A percentile compares a stretch with the other conserved stretches of the same genome.
Evolutionary conservation across 768 basidiomycete species (phyloP).

Genomic region (Sporobolomyces pararoseus): DNA sequence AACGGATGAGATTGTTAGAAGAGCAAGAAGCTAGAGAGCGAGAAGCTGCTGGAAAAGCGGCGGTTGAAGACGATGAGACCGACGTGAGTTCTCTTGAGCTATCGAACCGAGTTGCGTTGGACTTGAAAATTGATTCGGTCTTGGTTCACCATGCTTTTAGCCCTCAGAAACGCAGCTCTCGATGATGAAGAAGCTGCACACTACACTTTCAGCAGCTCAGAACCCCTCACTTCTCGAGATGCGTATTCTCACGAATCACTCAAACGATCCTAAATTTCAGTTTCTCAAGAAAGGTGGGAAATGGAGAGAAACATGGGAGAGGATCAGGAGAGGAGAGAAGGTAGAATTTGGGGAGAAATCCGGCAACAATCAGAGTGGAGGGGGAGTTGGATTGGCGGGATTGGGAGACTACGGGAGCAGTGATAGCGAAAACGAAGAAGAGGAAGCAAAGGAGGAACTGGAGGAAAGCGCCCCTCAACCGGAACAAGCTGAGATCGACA

Average conservation of each 20-base stretch:
- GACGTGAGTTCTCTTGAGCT: conserved; percentile 2
- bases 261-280: conserved; percentile 69
- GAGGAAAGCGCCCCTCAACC: background rate
- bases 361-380: background rate
- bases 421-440: conserved; percentile 8
- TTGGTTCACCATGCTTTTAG: too few relatives aligned
- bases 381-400: background rate
- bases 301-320: conserved; percentile 30
- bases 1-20: conserved; percentile 6
- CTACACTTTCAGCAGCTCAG: conserved; percentile 64
- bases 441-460: background rate
- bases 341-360: background rate
- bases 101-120: background rate
- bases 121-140: background rate
- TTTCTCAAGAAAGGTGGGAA: conserved; percentile 55
- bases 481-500: background rate
- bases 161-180: conserved; percentile 61
- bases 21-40: conserved; percentile 51
- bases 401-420: conserved; percentile 32
- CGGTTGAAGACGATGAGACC: conserved; percentile 49
- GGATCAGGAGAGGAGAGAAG: conserved; percentile 14
- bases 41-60: conserved; percentile 59
- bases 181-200: conserved; percentile 71
- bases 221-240: conserved; percentile 80
- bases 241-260: conserved; percentile 82